Percentiles rank a stretch among this genome's conserved stretches.
phyloP scores from a whole-genome alignment of 768 basidiomycete species.

The Boletus rubroflammeus region DNA sequence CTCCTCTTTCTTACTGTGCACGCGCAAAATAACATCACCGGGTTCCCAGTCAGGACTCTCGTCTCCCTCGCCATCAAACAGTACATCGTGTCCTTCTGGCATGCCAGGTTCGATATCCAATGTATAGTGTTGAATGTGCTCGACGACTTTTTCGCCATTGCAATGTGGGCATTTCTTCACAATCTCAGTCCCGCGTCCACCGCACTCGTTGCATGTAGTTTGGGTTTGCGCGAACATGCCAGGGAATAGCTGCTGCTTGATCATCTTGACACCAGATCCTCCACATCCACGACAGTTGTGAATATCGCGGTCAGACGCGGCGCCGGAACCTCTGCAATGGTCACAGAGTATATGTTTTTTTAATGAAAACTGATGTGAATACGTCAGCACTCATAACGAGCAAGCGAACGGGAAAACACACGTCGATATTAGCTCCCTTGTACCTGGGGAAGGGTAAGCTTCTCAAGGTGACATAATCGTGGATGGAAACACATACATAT shows the following conservation, averaged over 20 bases:
- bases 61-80: conserved; percentile 96
- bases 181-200: conserved; percentile 79
- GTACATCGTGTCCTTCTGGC: conserved; percentile 89
- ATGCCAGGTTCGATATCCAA: conserved; percentile 84
- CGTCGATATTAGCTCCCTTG: conserved; percentile 83
- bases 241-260: conserved; percentile 91
- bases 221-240: conserved; percentile 94
- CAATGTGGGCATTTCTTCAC: conserved; percentile 80
- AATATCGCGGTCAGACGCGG: conserved; percentile 83
- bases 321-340: conserved; percentile 94
- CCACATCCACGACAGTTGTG: conserved; percentile 82
- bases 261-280: conserved; percentile 80
- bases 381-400: not conserved
- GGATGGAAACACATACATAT: conserved; percentile 53
- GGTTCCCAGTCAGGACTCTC: conserved; percentile 95
- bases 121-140: conserved; percentile 77
- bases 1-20: conserved; percentile 71
- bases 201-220: conserved; percentile 77
- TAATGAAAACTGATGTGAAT: conserved; percentile 70
- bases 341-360: conserved; percentile 92
- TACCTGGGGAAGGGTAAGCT: conserved; percentile 48
- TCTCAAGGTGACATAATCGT: not conserved
- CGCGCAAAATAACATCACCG: conserved; percentile 86
- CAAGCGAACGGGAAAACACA: conserved; percentile 24
- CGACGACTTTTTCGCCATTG: conserved; percentile 73